phyloP scores from a whole-genome alignment of 371 early-diverging fungal species.

The Apophysomyces elegans region DNA sequence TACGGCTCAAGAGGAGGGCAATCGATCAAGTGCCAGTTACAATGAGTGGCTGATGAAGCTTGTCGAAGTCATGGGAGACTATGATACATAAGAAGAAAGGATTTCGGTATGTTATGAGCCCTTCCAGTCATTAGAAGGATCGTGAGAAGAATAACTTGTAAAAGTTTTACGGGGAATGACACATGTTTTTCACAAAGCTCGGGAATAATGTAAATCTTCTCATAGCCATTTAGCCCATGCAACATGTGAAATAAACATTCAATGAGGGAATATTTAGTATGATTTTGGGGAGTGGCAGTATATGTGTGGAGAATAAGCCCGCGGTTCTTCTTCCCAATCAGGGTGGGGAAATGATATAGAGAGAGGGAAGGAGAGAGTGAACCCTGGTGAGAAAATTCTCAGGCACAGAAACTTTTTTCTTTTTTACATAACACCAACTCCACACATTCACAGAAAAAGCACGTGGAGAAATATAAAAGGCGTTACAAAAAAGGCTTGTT shows the following conservation, averaged over 20 bases:
- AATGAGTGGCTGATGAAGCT: slow-evolving; percentile 51
- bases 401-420: background rate
- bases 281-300: too few relatives aligned
- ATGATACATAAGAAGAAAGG: slow-evolving; percentile 30
- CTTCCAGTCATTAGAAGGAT: background rate
- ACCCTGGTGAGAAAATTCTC: slow-evolving; percentile 9
- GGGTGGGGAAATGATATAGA: background rate
- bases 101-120: background rate
- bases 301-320: background rate
- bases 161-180: slow-evolving; percentile 62
- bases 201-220: background rate
- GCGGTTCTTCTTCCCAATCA: background rate
- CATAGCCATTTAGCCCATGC: too few relatives aligned
- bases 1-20: slow-evolving; percentile 18
- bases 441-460: background rate
- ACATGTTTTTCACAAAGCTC: slow-evolving; percentile 53
- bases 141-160: slow-evolving; percentile 67
- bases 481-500: background rate
- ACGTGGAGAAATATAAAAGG: background rate
- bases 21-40: slow-evolving; percentile 28
- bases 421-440: slow-evolving; percentile 3
- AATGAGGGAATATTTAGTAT: too few relatives aligned
- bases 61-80: slow-evolving; percentile 50
- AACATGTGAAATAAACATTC: too few relatives aligned
- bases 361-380: background rate